Evolutionary conservation across 2,329 filamentous ascomycete species (phyloP).

Genomic region (Epichloe bromicola): DNA sequence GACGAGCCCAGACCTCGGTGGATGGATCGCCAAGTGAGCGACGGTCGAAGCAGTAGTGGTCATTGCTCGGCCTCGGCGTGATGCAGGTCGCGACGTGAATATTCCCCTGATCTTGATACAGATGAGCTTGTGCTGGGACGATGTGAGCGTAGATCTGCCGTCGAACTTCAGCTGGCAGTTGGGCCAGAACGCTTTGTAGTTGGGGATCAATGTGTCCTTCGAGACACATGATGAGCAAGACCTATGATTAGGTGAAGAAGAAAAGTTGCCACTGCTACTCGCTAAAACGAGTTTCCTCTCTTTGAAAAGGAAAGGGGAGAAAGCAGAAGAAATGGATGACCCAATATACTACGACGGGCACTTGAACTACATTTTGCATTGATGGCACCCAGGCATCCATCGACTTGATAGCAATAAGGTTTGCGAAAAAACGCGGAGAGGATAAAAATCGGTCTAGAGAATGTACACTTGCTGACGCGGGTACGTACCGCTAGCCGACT

Average conservation of each 20-base stretch:
- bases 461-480: neutral
- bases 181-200: slow-evolving; percentile 1
- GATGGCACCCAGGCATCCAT: neutral
- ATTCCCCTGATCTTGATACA: neutral
- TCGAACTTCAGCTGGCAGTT: neutral
- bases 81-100: slow-evolving; percentile 4
- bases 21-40: slow-evolving; percentile 5
- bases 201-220: neutral
- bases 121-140: slow-evolving; percentile 1
- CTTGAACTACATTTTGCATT: neutral
- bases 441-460: neutral
- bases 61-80: neutral
- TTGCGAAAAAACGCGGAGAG: slow-evolving; percentile 3
- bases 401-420: neutral
- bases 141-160: slow-evolving; percentile 3
- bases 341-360: neutral
- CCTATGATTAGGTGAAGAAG: neutral
- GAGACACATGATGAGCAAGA: neutral
- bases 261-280: neutral
- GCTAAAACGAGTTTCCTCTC: neutral
- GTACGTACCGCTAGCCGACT: neutral
- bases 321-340: neutral
- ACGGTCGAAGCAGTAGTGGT: slow-evolving; percentile 7
- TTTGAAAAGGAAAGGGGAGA: neutral
- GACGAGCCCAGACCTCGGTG: slow-evolving; percentile 5